These are phyloP conservation scores for Cladosporium sp. DNA, from an alignment of 2,329 filamentous ascomycete genomes.

Conservation along the genomic window DNA sequence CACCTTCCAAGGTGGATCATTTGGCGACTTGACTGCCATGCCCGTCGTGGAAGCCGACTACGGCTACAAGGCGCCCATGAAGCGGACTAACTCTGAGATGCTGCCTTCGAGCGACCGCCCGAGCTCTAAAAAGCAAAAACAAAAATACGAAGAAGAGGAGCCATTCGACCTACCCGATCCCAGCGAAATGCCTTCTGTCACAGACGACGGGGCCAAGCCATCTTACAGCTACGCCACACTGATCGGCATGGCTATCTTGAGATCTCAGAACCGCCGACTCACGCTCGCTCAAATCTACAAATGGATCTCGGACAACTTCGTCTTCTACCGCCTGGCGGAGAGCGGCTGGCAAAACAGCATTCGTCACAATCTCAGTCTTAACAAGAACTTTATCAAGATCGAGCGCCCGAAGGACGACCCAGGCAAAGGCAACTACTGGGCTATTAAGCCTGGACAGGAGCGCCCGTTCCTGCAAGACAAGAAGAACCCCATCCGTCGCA, in stretches of 20 bases:
- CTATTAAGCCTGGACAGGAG: constrained; percentile 87
- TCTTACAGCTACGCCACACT: constrained; percentile 90
- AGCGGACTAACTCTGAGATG: constrained; percentile 66
- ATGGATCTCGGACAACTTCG: constrained; percentile 96
- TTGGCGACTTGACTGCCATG: constrained; percentile 39
- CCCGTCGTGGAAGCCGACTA: constrained; percentile 47
- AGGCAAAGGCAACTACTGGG: constrained; percentile 97
- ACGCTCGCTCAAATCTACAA: constrained; percentile 97
- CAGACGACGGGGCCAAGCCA: constrained; percentile 87
- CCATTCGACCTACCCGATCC: constrained; percentile 62
- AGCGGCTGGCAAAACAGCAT: constrained; percentile 99
- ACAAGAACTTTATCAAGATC: constrained; percentile 95
- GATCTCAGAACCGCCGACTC: constrained; percentile 77
- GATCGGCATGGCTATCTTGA: constrained; percentile 94
- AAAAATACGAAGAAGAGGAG: constrained; percentile 53
- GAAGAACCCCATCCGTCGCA: constrained; percentile 55
- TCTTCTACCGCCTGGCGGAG: constrained; percentile 80
- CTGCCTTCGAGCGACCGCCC: constrained; percentile 65
- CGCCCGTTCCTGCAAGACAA: constrained; percentile 88
- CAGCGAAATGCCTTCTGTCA: constrained; percentile 75
- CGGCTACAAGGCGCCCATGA: constrained; percentile 47
- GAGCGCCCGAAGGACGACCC: constrained; percentile 96
- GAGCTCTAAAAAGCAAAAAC: constrained; percentile 65
- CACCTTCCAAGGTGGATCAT: constrained; percentile 29
- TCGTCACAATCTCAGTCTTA: constrained; percentile 92